phyloP scores from a whole-genome alignment of 2,329 filamentous ascomycete species.

The Xylariomycetidae sp. region DNA sequence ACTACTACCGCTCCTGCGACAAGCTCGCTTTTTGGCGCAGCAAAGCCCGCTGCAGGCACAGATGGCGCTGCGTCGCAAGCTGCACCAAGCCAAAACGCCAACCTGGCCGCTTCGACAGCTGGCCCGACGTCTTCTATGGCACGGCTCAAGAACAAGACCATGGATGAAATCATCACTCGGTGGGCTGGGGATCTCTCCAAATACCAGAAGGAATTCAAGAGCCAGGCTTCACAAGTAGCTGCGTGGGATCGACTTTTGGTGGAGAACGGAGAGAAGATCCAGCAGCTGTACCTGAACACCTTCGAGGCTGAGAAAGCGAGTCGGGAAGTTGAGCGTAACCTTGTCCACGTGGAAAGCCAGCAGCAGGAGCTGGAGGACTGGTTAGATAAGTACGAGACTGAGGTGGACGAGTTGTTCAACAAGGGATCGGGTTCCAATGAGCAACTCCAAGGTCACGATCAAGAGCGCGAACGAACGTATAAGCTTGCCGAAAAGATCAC shows the following conservation, averaged over 20 bases:
- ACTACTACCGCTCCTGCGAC: constrained; percentile 27
- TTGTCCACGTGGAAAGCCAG: constrained; percentile 82
- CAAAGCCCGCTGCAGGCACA: constrained; percentile 24
- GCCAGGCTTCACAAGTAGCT: constrained; percentile 80
- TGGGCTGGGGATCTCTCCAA: constrained; percentile 95
- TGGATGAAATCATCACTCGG: constrained; percentile 96
- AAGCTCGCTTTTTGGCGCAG: constrained; percentile 24
- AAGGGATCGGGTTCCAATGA: constrained; percentile 61
- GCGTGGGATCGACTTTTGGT: constrained; percentile 89
- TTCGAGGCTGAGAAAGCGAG: constrained; percentile 92
- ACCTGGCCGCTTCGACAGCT: constrained; percentile 65
- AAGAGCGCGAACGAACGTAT: constrained; percentile 93
- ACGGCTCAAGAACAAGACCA: constrained; percentile 93
- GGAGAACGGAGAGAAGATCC: constrained; percentile 91
- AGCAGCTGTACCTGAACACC: constrained; percentile 84
- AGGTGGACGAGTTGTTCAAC: constrained; percentile 83
- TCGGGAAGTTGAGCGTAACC: constrained; percentile 86
- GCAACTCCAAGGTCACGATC: constrained; percentile 78
- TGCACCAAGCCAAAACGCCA: constrained; percentile 13
- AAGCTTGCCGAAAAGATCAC: constrained; percentile 91
- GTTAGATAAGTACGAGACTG: constrained; percentile 84
- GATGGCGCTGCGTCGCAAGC: constrained; percentile 22
- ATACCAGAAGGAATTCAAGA: constrained; percentile 94
- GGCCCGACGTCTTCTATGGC: constrained; percentile 81
- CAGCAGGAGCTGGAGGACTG: constrained; percentile 85